These are phyloP conservation scores for Madurella mycetomatis DNA, from an alignment of 2,329 filamentous ascomycete genomes.

Conservation along the genomic window DNA sequence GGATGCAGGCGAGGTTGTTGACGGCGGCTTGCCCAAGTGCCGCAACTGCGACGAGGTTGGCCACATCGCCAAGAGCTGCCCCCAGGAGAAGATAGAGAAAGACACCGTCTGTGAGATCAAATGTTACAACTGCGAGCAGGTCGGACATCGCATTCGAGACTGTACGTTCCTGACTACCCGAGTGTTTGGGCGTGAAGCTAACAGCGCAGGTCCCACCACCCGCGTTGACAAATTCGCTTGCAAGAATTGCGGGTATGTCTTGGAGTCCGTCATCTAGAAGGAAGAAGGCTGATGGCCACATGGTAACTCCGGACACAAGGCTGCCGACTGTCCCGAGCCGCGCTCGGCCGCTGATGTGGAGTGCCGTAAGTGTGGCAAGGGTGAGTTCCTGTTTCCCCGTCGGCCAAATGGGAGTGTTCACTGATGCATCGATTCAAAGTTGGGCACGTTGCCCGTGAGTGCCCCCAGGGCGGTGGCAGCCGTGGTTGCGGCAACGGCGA, in stretches of 20 bases:
- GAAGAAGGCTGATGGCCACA: slow-evolving; percentile 2
- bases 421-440: slow-evolving; percentile 32
- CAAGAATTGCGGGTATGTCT: slow-evolving; percentile 58
- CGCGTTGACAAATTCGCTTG: slow-evolving; percentile 62
- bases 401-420: too few relatives aligned
- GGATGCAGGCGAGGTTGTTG: slow-evolving; percentile 61
- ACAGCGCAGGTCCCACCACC: slow-evolving; percentile 48
- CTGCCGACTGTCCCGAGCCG: slow-evolving; percentile 52
- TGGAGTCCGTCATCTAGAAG: background rate
- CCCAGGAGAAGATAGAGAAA: slow-evolving; percentile 50
- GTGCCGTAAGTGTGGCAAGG: slow-evolving; percentile 61
- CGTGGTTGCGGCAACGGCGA: slow-evolving; percentile 60
- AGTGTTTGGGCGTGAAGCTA: slow-evolving; percentile 5
- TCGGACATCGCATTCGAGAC: slow-evolving; percentile 65
- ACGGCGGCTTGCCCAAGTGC: slow-evolving; percentile 57
- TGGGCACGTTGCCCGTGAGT: slow-evolving; percentile 61
- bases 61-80: slow-evolving; percentile 57
- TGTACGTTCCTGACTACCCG: slow-evolving; percentile 45
- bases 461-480: slow-evolving; percentile 52
- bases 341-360: slow-evolving; percentile 60
- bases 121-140: slow-evolving; percentile 61
- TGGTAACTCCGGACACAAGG: slow-evolving; percentile 48
- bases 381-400: slow-evolving; percentile 36
- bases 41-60: slow-evolving; percentile 61
- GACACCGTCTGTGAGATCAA: slow-evolving; percentile 43